phyloP scores from a whole-genome alignment of 148 eudicot genomes.

The Rhododendron ferrugineum region DNA sequence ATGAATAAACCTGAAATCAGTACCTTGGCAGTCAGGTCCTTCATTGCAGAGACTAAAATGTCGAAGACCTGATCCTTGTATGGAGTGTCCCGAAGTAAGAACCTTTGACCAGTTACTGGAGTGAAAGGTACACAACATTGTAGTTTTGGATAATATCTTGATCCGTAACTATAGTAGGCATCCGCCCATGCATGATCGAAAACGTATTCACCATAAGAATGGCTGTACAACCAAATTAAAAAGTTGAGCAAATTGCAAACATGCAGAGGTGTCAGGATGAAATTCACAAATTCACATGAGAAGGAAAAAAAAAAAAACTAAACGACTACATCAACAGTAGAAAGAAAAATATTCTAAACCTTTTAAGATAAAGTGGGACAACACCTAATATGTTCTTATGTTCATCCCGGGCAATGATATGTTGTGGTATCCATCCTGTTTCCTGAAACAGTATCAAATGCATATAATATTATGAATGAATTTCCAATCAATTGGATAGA shows the following conservation, averaged over 20 bases:
- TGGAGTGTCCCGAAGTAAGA: constrained; percentile 61
- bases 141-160: constrained; percentile 89
- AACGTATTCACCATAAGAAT: constrained; percentile 94
- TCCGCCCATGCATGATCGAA: constrained; percentile 99
- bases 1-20: background rate
- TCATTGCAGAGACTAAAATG: constrained; percentile 69
- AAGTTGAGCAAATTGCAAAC: constrained; percentile 10
- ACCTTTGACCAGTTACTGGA: constrained; percentile 92
- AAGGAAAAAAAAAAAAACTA: background rate
- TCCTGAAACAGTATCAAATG: constrained; percentile 47
- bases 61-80: constrained; percentile 68
- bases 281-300: background rate
- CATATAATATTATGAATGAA: background rate
- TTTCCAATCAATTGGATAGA: background rate
- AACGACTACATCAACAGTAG: background rate
- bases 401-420: constrained; percentile 75
- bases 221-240: constrained; percentile 51
- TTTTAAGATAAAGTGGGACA: constrained; percentile 87
- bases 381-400: constrained; percentile 59
- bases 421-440: constrained; percentile 89
- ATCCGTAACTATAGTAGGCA: constrained; percentile 80
- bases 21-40: constrained; percentile 77
- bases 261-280: background rate
- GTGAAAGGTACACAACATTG: constrained; percentile 92
- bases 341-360: constrained; percentile 35